These are phyloP conservation scores for Dichomitus squalens DNA, from an alignment of 1,284 basidiomycete species.

Conservation along the genomic window DNA sequence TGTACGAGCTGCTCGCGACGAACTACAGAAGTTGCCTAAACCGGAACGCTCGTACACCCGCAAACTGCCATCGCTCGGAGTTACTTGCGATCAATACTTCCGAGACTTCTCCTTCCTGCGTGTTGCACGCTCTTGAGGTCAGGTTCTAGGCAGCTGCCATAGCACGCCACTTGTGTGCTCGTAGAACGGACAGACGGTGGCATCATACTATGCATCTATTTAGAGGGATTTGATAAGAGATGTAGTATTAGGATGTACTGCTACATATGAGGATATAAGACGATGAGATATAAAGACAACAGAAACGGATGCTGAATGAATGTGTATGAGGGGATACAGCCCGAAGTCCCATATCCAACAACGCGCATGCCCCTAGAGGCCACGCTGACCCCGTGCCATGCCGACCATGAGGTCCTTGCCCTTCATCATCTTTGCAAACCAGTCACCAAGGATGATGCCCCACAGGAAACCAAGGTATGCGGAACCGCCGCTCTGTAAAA, in stretches of 20 bases:
- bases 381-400: conserved; percentile 16
- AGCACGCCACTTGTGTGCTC: too few relatives aligned
- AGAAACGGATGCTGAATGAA: not conserved
- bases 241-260: not conserved
- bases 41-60: not conserved
- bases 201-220: too few relatives aligned
- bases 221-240: not conserved
- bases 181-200: too few relatives aligned
- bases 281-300: not conserved
- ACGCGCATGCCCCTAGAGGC: conserved; percentile 9
- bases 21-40: conserved; percentile 20
- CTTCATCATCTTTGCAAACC: conserved; percentile 28
- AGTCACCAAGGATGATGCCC: conserved; percentile 40
- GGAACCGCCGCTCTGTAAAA: conserved; percentile 47
- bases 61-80: conserved; percentile 4
- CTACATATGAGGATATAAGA: not conserved
- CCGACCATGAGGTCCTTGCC: conserved; percentile 30
- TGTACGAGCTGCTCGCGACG: not conserved
- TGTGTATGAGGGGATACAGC: not conserved
- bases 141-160: not conserved
- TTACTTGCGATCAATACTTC: conserved; percentile 1
- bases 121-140: not conserved
- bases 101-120: conserved; percentile 9
- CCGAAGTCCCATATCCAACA: not conserved
- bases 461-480: conserved; percentile 49